phyloP scores from a whole-genome alignment of 768 basidiomycete genomes.

The Kwoniella botswanensis region DNA sequence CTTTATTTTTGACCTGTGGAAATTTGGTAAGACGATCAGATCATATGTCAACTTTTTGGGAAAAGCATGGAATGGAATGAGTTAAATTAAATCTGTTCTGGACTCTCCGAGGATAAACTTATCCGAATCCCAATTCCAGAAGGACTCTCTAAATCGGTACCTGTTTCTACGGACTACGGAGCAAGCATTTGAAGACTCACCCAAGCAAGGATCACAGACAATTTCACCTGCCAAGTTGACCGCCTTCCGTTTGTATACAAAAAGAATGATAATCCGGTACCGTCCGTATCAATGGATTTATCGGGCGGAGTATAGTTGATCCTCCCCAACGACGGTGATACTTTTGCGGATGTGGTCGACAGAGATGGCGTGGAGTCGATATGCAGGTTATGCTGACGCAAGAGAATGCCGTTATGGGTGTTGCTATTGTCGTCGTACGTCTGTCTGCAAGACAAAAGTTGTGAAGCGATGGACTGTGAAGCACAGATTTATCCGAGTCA shows the following conservation, averaged over 20 bases:
- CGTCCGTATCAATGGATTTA: not conserved
- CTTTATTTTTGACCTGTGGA: not conserved
- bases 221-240: not conserved
- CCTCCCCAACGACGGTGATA: not conserved
- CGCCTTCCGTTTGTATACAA: not conserved
- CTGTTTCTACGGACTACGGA: not conserved
- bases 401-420: not conserved
- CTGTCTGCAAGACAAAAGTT: not conserved
- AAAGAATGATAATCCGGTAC: not conserved
- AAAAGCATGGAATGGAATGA: too few relatives aligned
- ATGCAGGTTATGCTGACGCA: not conserved
- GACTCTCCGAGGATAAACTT: not conserved
- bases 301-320: not conserved
- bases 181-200: not conserved
- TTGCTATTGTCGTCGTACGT: not conserved
- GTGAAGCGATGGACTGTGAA: not conserved
- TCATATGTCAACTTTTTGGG: slow-evolving; percentile 1
- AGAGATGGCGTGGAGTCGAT: not conserved
- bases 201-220: not conserved
- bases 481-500: not conserved
- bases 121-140: not conserved
- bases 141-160: not conserved
- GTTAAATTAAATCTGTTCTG: not conserved
- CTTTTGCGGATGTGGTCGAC: not conserved
- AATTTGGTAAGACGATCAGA: slow-evolving; percentile 15